A percentile compares a stretch with the other conserved stretches of the same genome.
phyloP scores from a whole-genome alignment of 78 protist genomes.

The Pigoraptor vietnamica region DNA sequence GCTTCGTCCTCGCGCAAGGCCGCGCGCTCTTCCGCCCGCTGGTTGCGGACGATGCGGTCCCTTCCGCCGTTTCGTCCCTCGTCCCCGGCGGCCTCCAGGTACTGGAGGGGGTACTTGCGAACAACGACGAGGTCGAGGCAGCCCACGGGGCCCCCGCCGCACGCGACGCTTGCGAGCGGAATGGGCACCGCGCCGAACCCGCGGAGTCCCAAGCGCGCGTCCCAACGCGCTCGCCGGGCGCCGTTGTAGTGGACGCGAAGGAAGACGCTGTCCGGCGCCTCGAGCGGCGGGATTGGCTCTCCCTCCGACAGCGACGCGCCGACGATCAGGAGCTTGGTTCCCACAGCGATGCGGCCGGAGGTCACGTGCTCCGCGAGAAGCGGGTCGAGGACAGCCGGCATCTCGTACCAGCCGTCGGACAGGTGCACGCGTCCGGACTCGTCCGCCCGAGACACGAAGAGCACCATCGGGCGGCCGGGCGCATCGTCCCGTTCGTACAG shows the following conservation, averaged over 20 bases:
- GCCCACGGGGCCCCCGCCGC: conserved; percentile 35
- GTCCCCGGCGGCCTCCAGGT: not conserved
- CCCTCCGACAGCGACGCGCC: conserved; percentile 6
- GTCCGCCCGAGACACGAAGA: conserved; percentile 38
- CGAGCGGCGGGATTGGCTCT: not conserved
- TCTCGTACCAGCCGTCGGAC: conserved; percentile 67
- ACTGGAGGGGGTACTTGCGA: not conserved
- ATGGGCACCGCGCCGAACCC: conserved; percentile 8
- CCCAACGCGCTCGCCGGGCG: conserved; percentile 47
- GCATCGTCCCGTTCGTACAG: conserved; percentile 44
- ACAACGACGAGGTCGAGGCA: conserved; percentile 13
- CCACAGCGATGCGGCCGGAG: conserved; percentile 28
- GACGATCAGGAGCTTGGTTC: conserved; percentile 44
- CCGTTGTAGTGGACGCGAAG: conserved; percentile 31
- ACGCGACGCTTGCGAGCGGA: conserved; percentile 18
- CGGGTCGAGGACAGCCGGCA: conserved; percentile 47
- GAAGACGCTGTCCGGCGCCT: conserved; percentile 8
- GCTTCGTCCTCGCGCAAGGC: conserved; percentile 2
- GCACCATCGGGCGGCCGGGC: conserved; percentile 34
- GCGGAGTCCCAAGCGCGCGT: conserved; percentile 33
- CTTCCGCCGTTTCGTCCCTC: not conserved
- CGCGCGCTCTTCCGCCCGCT: conserved; percentile 26
- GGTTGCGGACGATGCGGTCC: conserved; percentile 1
- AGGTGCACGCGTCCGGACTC: not conserved
- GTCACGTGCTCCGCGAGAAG: conserved; percentile 20